Evolutionary conservation across 2,329 filamentous ascomycete genomes (phyloP).

Genomic region (Aspergillus sojae): DNA sequence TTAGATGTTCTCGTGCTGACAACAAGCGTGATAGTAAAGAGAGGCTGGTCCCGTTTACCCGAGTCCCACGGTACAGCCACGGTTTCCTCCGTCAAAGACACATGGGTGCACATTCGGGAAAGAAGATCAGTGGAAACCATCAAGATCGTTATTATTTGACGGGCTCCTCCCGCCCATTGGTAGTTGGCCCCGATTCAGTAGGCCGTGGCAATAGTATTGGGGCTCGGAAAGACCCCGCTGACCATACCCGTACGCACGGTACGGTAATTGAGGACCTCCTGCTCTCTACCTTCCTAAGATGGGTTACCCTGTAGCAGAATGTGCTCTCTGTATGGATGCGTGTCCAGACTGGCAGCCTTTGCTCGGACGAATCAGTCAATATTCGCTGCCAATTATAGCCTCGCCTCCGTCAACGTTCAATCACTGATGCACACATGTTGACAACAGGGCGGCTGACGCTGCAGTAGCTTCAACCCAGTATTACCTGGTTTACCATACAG

Average conservation of each 20-base stretch:
- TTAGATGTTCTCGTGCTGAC: background rate
- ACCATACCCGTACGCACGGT: background rate
- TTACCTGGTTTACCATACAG: conserved; percentile 14
- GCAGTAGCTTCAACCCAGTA: conserved; percentile 24
- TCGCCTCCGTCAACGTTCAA: conserved; percentile 17
- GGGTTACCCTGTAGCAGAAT: background rate
- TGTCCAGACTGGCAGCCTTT: background rate
- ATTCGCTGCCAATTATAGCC: conserved; percentile 16
- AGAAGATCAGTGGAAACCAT: conserved; percentile 29
- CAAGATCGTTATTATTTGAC: conserved; percentile 23
- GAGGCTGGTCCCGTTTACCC: background rate
- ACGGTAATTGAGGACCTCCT: conserved; percentile 1
- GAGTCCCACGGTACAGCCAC: conserved; percentile 23
- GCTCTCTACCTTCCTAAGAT: background rate
- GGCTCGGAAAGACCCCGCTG: conserved; percentile 19
- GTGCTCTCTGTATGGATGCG: background rate
- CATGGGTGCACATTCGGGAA: conserved; percentile 24
- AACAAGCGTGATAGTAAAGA: background rate
- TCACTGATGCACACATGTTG: conserved; percentile 25
- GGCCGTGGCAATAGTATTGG: conserved; percentile 22
- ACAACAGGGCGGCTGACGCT: conserved; percentile 25
- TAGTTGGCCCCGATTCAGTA: conserved; percentile 14
- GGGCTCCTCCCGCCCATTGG: conserved; percentile 13
- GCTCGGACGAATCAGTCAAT: background rate
- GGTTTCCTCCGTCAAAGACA: conserved; percentile 23